These are phyloP conservation scores for Scheffersomyces lignicola DNA, from an alignment of 1,139 yeast genomes.

Conservation along the genomic window DNA sequence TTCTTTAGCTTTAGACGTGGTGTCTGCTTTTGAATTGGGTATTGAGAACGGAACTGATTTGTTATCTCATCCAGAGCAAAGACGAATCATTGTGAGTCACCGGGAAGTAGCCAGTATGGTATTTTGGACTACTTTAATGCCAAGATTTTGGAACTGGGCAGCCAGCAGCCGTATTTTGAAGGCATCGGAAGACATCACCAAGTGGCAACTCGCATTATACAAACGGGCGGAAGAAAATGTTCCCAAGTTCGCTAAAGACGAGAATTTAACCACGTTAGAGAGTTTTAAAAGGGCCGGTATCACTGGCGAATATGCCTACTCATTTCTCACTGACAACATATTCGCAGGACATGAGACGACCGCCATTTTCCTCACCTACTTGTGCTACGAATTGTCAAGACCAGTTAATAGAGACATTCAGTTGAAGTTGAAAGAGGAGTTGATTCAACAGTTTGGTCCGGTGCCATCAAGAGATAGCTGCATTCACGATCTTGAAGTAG, in stretches of 20 bases:
- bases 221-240: constrained; percentile 33
- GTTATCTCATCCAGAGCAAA: constrained; percentile 35
- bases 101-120: constrained; percentile 61
- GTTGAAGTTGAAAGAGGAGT: constrained; percentile 41
- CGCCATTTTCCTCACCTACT: constrained; percentile 62
- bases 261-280: constrained; percentile 35
- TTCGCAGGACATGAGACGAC: constrained; percentile 80
- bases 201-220: constrained; percentile 54
- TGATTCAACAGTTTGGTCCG: constrained; percentile 31
- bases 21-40: constrained; percentile 64
- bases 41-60: constrained; percentile 43
- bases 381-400: constrained; percentile 60
- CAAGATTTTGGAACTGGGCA: constrained; percentile 51
- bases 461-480: constrained; percentile 23
- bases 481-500: constrained; percentile 33
- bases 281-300: constrained; percentile 34
- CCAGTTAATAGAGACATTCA: constrained; percentile 47
- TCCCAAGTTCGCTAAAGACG: constrained; percentile 18
- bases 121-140: constrained; percentile 69
- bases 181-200: constrained; percentile 41
- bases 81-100: constrained; percentile 48
- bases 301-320: constrained; percentile 35
- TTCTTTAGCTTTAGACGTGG: constrained; percentile 72
- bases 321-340: constrained; percentile 41
- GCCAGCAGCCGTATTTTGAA: constrained; percentile 40